Conservation (phyloP, 345 rosid species). For the Linum trigynum region DNA sequence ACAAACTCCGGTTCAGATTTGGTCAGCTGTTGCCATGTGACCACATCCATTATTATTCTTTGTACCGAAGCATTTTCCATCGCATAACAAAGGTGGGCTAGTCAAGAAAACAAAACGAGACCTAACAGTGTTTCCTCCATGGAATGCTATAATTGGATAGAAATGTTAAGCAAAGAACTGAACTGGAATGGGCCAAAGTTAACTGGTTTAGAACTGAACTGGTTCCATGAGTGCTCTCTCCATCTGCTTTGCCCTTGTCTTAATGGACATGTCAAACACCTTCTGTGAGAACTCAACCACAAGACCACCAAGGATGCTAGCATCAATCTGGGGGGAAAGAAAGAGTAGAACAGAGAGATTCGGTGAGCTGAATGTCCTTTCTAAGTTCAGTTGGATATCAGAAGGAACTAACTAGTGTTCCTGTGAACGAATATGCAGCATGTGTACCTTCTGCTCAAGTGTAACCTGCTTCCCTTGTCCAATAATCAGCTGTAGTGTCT, state of each 20-base stretch:
- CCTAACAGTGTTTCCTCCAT: too few species aligned
- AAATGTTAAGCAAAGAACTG: too few species aligned
- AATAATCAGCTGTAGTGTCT: conserved; percentile 60
- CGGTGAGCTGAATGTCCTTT: neutral
- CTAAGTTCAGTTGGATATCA: neutral
- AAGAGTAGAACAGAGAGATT: neutral
- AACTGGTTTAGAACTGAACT: conserved; percentile 33
- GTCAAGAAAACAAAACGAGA: too few species aligned
- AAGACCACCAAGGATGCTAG: conserved; percentile 83
- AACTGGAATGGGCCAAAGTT: conserved; percentile 14
- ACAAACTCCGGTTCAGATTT: too few species aligned
- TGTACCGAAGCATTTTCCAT: too few species aligned
- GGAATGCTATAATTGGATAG: too few species aligned
- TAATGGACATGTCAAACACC: conserved; percentile 95
- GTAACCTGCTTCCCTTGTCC: conserved; percentile 72
- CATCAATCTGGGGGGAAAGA: conserved; percentile 55
- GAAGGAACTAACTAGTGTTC: too few species aligned
- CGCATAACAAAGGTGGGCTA: too few species aligned
- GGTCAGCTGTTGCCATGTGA: too few species aligned
- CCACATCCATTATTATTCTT: too few species aligned
- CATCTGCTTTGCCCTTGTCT: conserved; percentile 83
- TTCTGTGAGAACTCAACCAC: conserved; percentile 74
- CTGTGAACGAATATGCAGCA: too few species aligned
- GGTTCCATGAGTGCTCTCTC: conserved; percentile 89
- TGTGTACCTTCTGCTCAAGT: conserved; percentile 72